Base-by-base conservation (phyloP, 768 basidiomycete genomes). In the Xerocomus potaroensis region DNA sequence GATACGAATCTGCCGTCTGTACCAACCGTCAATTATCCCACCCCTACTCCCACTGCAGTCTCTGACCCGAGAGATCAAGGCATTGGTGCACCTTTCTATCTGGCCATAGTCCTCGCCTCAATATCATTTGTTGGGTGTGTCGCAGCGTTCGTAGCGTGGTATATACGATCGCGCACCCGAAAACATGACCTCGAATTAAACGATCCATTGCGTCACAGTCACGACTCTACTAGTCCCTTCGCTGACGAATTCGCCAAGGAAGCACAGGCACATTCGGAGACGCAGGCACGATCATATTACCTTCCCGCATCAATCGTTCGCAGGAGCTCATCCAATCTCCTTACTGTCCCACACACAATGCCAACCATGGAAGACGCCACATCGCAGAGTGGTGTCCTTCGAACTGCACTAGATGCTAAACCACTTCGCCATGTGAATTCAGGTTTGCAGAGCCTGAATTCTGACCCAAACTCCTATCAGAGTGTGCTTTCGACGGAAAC, bases 121-220 rank as follows among this genome's bases (percentile, higher is more conserved):
- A 68, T 83, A 48, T 67, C 70, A 15, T 66, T 71, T 27, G 50
- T 78, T 40, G 73, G 75, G 6, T 68, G 70, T 42, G 34, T 79
- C 27, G 59, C 72, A 14, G 72, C 76, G 31, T 52, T 80, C n/a
- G 56, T 77, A 26, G 73, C 76, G 1, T 79, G 73, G 72, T 69
- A 66, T 49, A 58, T 81, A 47, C 72, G 78, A 30, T 54, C 71
- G 8, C 68, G 72, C 42, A 47, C 64, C 40, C 68, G 67, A 40
- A 65, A 62, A 42, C 67, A 65, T 11, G 64, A 66, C 32, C 58
- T 69, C n/a, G 63, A 66, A 24, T 50, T 49, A 5, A 54, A 59
- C 8, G 61, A 68, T 18, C 61, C 65, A 9, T 59, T 63, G 47
- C 5, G 72, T 69, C 74, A 68, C n/a, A n/a, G n/a, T 60, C 55